phyloP scores from a whole-genome alignment of 179 eudicot species.

The Camellia oleifera region DNA sequence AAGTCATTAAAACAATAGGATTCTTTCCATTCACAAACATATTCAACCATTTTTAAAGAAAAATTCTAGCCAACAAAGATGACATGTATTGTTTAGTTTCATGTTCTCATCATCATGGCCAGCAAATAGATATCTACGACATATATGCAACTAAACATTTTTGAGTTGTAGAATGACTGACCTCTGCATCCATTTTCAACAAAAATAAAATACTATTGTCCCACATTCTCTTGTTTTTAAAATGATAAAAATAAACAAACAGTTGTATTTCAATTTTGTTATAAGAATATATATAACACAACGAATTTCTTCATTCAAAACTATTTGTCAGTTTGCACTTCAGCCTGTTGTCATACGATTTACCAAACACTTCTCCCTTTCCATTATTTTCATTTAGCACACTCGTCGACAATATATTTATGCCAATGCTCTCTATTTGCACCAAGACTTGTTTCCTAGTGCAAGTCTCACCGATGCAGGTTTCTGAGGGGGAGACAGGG shows the following conservation, averaged over 20 bases:
- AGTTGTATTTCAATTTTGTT: background rate
- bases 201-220: background rate
- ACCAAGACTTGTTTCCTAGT: background rate
- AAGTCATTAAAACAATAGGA: background rate
- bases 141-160: background rate
- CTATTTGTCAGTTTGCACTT: background rate
- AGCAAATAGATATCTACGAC: background rate
- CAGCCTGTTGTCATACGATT: background rate
- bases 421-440: background rate
- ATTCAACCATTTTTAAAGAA: background rate
- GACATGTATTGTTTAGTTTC: background rate
- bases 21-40: background rate
- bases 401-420: background rate
- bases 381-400: background rate
- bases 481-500: background rate
- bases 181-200: background rate
- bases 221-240: background rate
- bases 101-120: background rate
- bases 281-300: background rate
- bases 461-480: constrained; percentile 2
- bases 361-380: background rate
- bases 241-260: background rate
- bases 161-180: background rate
- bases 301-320: background rate
- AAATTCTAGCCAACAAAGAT: background rate